These are phyloP conservation scores for Voacanga thouarsii DNA, from an alignment of 257 asterid genomes.

Conservation along the genomic window DNA sequence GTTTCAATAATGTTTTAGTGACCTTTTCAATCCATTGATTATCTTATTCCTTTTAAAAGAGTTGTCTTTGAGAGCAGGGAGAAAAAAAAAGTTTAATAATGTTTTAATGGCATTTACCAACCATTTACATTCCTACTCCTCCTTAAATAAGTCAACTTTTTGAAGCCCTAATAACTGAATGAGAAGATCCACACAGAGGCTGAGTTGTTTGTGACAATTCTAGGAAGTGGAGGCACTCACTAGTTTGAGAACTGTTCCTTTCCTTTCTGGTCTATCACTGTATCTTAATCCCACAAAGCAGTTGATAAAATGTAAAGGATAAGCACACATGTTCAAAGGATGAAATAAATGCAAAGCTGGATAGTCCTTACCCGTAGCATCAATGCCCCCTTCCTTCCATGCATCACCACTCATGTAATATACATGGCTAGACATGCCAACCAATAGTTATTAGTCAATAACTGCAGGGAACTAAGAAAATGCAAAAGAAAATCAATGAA, in stretches of 20 bases:
- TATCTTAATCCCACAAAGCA: neutral
- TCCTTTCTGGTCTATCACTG: neutral
- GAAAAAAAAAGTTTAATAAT: neutral
- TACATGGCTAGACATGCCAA: constrained; percentile 72
- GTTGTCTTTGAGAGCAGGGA: neutral
- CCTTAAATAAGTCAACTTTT: neutral
- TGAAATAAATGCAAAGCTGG: constrained; percentile 8
- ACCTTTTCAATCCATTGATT: neutral
- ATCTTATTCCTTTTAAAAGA: neutral
- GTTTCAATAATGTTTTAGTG: neutral
- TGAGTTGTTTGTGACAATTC: neutral
- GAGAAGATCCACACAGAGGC: neutral
- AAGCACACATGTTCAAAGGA: neutral
- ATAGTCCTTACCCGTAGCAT: constrained; percentile 84
- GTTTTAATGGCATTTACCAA: neutral
- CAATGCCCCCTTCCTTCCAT: constrained; percentile 99
- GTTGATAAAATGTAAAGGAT: neutral
- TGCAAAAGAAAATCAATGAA: neutral
- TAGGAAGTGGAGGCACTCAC: neutral
- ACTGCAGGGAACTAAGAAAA: neutral
- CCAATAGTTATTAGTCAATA: constrained; percentile 20
- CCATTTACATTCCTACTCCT: neutral
- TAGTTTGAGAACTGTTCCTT: neutral
- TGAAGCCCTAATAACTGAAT: neutral
- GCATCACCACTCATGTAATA: constrained; percentile 99